These are phyloP conservation scores for Moricandia moricandioides DNA, from an alignment of 345 rosid species.

Conservation along the genomic window DNA sequence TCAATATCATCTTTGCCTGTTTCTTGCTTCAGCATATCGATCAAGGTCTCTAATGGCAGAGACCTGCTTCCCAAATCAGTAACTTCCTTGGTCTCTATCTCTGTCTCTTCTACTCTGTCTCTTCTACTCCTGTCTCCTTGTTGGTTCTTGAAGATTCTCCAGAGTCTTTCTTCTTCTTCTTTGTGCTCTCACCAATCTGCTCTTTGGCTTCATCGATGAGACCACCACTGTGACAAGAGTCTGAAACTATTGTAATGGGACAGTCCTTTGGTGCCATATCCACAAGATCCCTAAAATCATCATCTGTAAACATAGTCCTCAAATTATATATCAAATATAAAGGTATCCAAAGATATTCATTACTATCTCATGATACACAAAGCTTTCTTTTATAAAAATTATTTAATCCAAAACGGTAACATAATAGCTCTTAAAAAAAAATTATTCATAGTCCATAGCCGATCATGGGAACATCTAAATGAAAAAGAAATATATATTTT, in stretches of 20 bases:
- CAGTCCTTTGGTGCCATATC: constrained; percentile 66
- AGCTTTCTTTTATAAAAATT: too few species aligned
- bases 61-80: constrained; percentile 45
- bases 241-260: constrained; percentile 70
- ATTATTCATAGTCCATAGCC: too few species aligned
- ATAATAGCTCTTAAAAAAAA: too few species aligned
- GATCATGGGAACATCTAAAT: too few species aligned
- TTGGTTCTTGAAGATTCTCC: constrained; percentile 42
- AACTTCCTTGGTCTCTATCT: constrained; percentile 1
- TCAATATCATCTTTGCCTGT: constrained; percentile 86
- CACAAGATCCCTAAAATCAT: constrained; percentile 87
- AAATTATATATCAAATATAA: neutral
- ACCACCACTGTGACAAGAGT: constrained; percentile 93
- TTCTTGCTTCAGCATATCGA: constrained; percentile 77
- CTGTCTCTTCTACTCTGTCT: constrained; percentile 11
- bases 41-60: constrained; percentile 70
- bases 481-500: too few species aligned
- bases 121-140: constrained; percentile 31
- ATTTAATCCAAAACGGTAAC: too few species aligned
- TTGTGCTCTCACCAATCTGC: constrained; percentile 92
- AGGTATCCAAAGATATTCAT: too few species aligned
- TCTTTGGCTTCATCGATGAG: constrained; percentile 88
- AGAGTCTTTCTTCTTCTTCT: constrained; percentile 33
- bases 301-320: constrained; percentile 51
- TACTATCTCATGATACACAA: too few species aligned